Base-by-base conservation (phyloP, 345 rosid genomes). In the Pistacia vera region DNA sequence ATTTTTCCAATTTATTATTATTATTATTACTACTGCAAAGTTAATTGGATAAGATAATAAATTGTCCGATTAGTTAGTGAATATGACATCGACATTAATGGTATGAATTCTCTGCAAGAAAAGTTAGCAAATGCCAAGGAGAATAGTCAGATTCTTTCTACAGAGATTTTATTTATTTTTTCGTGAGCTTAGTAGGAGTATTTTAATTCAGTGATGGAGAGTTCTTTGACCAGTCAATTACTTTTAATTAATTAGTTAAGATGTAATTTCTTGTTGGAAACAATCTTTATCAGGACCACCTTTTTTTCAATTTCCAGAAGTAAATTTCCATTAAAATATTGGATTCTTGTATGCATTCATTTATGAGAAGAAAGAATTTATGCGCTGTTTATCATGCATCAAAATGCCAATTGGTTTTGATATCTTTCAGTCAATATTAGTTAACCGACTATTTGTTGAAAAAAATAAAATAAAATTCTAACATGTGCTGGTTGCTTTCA, bases 371-470 rank as follows among this genome's bases (percentile, higher is more conserved):
- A 72, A 65, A 66, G 35, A 77, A 0, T 33, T 80, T 22, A 4
- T 22, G 76, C 28, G 75, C 60, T 77, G 69, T 66, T 75, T 75
- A 70, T 51, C 51, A 36, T 11, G 13, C 55, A 12, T 14, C 18
- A 54, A 4, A 16, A 54, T 54, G 57, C 57, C 9, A 41, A 7
- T 41, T 41, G 9, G 6, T 41, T 41, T 78, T 58, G 68, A 44
- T 48, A 71, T 60, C 67, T 71, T 51, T 64, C 1, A 14, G 84
- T 84, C 84, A 84, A 84, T 11, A 55, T 75, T 80, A 83, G 82
- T 60, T 81, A 72, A 74, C 84, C 86, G 75, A 73, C 83, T 30
- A 8, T 11, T 20, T 65, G 59, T 55, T 56, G 7, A 22, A 18
- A 30, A 25, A 66, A 58, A 73, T 78, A 7, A 59, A 72, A 81